Base-by-base conservation (phyloP, 177 flowering plant genomes). In the Vitis hybrid region DNA sequence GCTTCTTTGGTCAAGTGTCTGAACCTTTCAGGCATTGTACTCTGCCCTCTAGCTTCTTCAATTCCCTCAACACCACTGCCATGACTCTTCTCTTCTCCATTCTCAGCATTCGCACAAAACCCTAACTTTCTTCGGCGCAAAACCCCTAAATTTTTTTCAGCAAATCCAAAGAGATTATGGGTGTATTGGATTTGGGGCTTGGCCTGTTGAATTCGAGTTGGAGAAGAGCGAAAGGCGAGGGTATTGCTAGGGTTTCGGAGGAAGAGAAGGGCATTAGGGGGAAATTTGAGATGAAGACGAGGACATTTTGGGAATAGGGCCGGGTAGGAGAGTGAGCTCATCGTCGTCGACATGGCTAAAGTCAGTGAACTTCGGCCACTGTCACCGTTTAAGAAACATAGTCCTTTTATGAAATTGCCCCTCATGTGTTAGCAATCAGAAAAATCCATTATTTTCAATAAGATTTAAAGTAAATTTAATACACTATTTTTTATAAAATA, bases 21-120 rank as follows among this genome's bases (percentile, higher is more conserved):
- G 75, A 93, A 91, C 75, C 91, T 71, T 12, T 83, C 83, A 30
- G 98, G 95, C 93, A 87, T 77, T 51, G 88, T 88, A 72, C 98
- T 89, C 77, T 81, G 79, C 34, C 86, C 86, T 51, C 89, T 74
- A 18, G 75, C 85, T 65, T 81, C 82, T 52, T 87, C 88, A n/a
- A 71, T 81, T 62, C 85, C 87, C 8, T 81, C 89, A 1, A 64
- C 75, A 8, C 23, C 83, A 3, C 57, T 80, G 5, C 54, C 80
- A 48, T n/a, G n/a, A 62, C 26, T 75, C 12, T 26, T 17, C 52
- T 74, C 85, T 64, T 30, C 75, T n/a, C 62, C 80, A 74, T 74
- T 75, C 55, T 54, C 78, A 6, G 77, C 84, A 52, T 57, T 67
- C 56, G 67, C 67, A 56, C 55, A 58, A 78, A 80, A 72, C 61